Base-by-base conservation (phyloP, 768 basidiomycete genomes). In the Tricholoma matsutake region DNA sequence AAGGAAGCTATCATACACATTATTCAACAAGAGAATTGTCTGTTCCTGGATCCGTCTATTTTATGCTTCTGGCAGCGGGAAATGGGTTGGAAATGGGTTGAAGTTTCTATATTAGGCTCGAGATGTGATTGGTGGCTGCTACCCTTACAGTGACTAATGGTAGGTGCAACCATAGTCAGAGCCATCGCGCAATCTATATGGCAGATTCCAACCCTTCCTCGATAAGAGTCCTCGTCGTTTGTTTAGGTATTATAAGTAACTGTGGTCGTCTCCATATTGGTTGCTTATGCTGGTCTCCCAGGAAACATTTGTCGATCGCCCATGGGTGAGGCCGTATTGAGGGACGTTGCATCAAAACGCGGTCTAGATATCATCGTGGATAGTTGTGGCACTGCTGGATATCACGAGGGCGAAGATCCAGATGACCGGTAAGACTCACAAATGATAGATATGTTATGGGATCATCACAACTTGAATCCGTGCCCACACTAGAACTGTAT, bases 231-330 rank as follows among this genome's bases (percentile, higher is more conserved):
- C 83, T 94, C 54, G 73, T 92, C 62, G 90, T 93, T 37, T 94
- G 92, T 65, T 74, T 92, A 60, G 83, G 83, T 74, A 75, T 43
- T 29, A 56, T 16, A 32, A 6, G 43, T 18, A 3, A 28, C 35
- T 34, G 22, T 10, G 31, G 32, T 39, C 22, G 37, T 28, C 37
- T 4, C 6, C 13, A 37, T 18, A 32, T 54, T 10, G 52, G 52
- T 22, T 9, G 41, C 22, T 37, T 25, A 25, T 25, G 22, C 22
- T 25, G 22, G 22, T 25, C 3, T 45, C 22, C 9, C 63, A 81
- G 91, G 91, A 11, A 93, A 93, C 70, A 92, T 93, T 61, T 93
- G 93, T 70, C 87, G 94, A 34, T 94, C 92, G 22, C 94, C 94
- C 0, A 92, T 96, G 86, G 94, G 93, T 31, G 92, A 95, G 75